Base-by-base conservation (phyloP, 2,329 filamentous ascomycete genomes). In the Beauveria sp. region DNA sequence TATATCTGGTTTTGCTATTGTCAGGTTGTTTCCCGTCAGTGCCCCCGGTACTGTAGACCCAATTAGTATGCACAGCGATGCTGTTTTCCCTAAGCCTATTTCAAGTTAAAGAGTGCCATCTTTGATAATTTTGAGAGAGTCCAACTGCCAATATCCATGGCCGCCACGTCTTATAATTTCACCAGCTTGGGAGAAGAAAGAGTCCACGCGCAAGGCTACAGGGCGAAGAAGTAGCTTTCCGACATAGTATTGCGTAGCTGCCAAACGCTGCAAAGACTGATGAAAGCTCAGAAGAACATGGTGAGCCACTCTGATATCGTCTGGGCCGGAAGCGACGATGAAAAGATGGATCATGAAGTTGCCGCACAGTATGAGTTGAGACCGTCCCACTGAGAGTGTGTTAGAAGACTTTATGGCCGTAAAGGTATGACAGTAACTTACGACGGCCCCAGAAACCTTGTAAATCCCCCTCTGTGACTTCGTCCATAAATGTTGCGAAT, bases 341-440 rank as follows among this genome's bases (percentile, higher is more conserved):
- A 80, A 80, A 0, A 80, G 70, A 62, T 79, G 79, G 28, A 80
- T 77, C 53, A 80, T 70, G 56, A 80, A 79, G 64, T 80, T 80
- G 18, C 77, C 76, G 43, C 75, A 77, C 0, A 79, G 68, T 3
- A 79, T 78, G 0, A 80, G 67, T 60, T 80, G 77, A 8, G 76
- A 78, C 16, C 78, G 73, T 22, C 66, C 69, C 62, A 37, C 30
- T 40, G 30, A 8, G 20, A 66, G 59, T 44, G 6, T 12, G 34
- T 55, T 51, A 30, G 40, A 30, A 44, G 9, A 5, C 14, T 14
- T 8, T 1, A 9, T 37, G 43, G 6, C 34, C 22, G 24, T 22
- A 14, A 14, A 20, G 28, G 16, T 20, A 3, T 37, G 16, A 55
- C 56, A 61, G 9, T 9, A 55, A 76, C 76, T 65, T 70, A 77